These are phyloP conservation scores for Spathaspora passalidarum DNA, from an alignment of 805 yeast genomes.

Conservation along the genomic window DNA sequence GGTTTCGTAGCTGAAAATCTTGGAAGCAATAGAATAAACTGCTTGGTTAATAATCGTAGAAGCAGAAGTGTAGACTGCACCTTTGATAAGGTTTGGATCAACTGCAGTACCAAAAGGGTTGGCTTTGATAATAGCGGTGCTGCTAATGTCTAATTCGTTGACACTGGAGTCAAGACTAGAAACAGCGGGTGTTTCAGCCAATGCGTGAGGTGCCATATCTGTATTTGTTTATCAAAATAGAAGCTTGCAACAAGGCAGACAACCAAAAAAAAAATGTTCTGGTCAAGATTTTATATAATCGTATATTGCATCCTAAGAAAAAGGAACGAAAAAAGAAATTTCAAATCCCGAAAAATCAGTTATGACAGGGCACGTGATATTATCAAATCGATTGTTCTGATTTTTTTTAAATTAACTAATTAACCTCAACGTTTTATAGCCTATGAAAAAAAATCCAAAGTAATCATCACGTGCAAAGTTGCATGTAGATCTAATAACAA, in stretches of 20 bases:
- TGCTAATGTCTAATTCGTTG: conserved; percentile 2
- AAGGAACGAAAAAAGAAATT: conserved; percentile 3
- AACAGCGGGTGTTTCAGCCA: conserved; percentile 4
- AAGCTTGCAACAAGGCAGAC: background rate
- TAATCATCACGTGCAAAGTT: too few relatives aligned
- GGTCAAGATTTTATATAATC: background rate
- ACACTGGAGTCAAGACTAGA: conserved; percentile 3
- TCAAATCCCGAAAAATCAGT: background rate
- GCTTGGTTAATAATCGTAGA: conserved; percentile 53
- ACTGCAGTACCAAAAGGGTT: conserved; percentile 61
- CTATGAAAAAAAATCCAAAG: too few relatives aligned
- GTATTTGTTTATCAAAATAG: background rate
- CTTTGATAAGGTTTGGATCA: conserved; percentile 51
- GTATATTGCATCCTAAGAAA: background rate
- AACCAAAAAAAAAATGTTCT: background rate
- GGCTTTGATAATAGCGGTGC: conserved; percentile 6
- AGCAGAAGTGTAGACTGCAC: conserved; percentile 52
- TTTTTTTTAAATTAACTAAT: background rate
- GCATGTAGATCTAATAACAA: too few relatives aligned
- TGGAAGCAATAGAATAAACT: conserved; percentile 47
- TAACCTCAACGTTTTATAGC: too few relatives aligned
- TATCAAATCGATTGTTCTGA: conserved; percentile 8
- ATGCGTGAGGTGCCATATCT: conserved; percentile 15
- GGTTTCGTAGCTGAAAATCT: conserved; percentile 69
- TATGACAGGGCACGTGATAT: conserved; percentile 14